phyloP scores from a whole-genome alignment of 768 basidiomycete genomes.

The Tricholoma terreum region DNA sequence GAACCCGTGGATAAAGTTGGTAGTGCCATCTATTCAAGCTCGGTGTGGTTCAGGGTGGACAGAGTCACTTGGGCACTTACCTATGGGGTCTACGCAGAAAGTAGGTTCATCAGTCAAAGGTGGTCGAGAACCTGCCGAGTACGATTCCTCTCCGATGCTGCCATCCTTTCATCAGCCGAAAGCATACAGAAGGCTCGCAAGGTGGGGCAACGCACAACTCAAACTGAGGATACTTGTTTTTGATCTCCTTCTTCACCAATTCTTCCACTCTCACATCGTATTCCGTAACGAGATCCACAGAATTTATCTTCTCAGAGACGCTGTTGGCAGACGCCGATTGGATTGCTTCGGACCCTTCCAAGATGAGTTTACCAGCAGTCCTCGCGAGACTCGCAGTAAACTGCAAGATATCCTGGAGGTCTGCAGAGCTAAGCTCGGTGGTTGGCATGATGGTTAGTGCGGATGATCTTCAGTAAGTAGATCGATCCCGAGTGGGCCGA shows the following conservation, averaged over 20 bases:
- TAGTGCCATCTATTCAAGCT: conserved; percentile 65
- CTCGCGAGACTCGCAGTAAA: conserved; percentile 74
- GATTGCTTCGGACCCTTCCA: conserved; percentile 75
- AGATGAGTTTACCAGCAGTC: conserved; percentile 71
- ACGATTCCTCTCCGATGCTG: conserved; percentile 95
- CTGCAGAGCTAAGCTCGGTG: conserved; percentile 37
- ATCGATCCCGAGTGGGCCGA: not conserved
- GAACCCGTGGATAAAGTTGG: conserved; percentile 85
- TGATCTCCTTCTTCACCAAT: conserved; percentile 69
- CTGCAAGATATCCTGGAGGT: conserved; percentile 59
- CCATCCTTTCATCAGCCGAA: not conserved
- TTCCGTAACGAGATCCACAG: conserved; percentile 93
- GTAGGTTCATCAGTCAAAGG: conserved; percentile 86
- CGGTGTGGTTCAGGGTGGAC: not conserved
- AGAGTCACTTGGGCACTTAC: conserved; percentile 32
- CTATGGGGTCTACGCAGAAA: conserved; percentile 96
- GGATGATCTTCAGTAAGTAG: not conserved
- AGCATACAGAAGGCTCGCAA: not conserved
- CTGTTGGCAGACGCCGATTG: conserved; percentile 45
- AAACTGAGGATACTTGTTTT: conserved; percentile 66
- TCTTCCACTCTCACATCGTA: conserved; percentile 92
- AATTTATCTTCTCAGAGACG: conserved; percentile 86
- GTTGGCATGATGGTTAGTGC: conserved; percentile 29
- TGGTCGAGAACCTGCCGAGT: conserved; percentile 66
- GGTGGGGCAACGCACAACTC: conserved; percentile 66